Percentiles rank a stretch among this genome's conserved stretches.
These are phyloP conservation scores for Mycena sanguinolenta DNA, from an alignment of 768 basidiomycete species.

Conservation along the genomic window DNA sequence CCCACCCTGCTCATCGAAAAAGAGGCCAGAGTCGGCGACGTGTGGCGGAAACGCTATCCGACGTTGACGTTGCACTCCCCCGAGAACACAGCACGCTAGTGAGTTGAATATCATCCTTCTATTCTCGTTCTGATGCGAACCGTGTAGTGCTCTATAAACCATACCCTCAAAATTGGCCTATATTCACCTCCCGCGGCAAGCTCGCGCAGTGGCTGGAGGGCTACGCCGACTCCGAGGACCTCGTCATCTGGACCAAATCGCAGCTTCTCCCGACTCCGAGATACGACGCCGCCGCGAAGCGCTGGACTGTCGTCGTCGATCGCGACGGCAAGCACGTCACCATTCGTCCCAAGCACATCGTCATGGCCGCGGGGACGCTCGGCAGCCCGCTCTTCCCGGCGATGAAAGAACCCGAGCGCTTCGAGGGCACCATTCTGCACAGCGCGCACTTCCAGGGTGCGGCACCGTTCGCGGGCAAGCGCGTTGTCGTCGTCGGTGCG, in stretches of 20 bases:
- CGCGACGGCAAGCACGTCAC: constrained; percentile 43
- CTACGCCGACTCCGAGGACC: constrained; percentile 54
- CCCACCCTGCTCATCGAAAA: constrained; percentile 53
- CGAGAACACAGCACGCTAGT: constrained; percentile 39
- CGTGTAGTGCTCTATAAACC: constrained; percentile 54
- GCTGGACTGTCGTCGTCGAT: constrained; percentile 51
- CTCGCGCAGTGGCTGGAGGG: constrained; percentile 59
- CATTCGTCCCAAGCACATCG: constrained; percentile 53
- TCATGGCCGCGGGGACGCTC: constrained; percentile 53
- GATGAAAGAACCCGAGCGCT: constrained; percentile 40
- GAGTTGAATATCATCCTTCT: constrained; percentile 27
- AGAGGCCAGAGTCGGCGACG: constrained; percentile 51
- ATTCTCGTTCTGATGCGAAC: not conserved
- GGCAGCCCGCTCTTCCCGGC: constrained; percentile 50
- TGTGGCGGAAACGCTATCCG: constrained; percentile 59
- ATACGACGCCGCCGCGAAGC: constrained; percentile 44
- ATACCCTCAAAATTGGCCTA: constrained; percentile 55
- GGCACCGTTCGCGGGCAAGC: constrained; percentile 46
- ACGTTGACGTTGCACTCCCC: constrained; percentile 57
- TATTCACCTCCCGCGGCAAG: constrained; percentile 57
- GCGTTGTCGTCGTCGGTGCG: constrained; percentile 56
- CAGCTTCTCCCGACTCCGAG: constrained; percentile 44
- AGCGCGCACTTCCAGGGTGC: constrained; percentile 45
- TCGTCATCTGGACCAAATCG: constrained; percentile 56
- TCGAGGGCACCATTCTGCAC: constrained; percentile 49